Percentiles rank a stretch among this genome's conserved stretches.
phyloP scores from a whole-genome alignment of 257 asterid genomes.

The Eustoma russellianum region DNA sequence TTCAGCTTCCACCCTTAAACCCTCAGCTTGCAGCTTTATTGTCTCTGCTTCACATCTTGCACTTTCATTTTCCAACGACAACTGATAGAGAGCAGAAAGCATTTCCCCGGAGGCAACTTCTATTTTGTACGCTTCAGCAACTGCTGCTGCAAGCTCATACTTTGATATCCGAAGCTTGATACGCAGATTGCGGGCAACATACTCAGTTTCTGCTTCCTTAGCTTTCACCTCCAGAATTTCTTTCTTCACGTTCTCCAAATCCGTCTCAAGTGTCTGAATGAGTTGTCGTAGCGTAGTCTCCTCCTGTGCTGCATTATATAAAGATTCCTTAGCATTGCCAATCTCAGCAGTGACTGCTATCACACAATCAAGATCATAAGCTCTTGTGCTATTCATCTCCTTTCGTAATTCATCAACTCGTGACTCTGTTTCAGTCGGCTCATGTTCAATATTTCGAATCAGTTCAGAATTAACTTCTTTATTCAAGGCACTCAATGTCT shows the following conservation, averaged over 20 bases:
- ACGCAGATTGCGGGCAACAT: conserved; percentile 59
- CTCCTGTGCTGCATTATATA: conserved; percentile 61
- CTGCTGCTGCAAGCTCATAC: conserved; percentile 67
- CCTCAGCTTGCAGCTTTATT: conserved; percentile 54
- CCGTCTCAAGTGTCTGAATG: conserved; percentile 56
- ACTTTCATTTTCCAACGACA: conserved; percentile 42
- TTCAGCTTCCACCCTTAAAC: conserved; percentile 51
- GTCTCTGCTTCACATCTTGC: conserved; percentile 56
- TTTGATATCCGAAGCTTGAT: conserved; percentile 66
- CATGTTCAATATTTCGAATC: conserved; percentile 44
- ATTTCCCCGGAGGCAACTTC: conserved; percentile 64
- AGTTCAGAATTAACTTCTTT: conserved; percentile 48
- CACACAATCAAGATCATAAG: too few relatives aligned
- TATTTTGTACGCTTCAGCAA: conserved; percentile 58
- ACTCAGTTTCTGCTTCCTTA: conserved; percentile 67
- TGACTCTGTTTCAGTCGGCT: conserved; percentile 38
- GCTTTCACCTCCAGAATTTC: conserved; percentile 57
- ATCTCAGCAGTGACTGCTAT: conserved; percentile 61
- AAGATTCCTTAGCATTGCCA: conserved; percentile 69
- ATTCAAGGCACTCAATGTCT: conserved; percentile 42
- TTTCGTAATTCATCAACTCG: conserved; percentile 41
- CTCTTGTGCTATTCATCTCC: too few relatives aligned
- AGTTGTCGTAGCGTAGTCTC: conserved; percentile 42
- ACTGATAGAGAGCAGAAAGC: conserved; percentile 49
- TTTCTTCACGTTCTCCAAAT: conserved; percentile 45